Percentiles rank a stretch among this genome's conserved stretches.
Conservation (phyloP, 352 stramenopile genomes). For the Globisporangium megalacanthum region DNA sequence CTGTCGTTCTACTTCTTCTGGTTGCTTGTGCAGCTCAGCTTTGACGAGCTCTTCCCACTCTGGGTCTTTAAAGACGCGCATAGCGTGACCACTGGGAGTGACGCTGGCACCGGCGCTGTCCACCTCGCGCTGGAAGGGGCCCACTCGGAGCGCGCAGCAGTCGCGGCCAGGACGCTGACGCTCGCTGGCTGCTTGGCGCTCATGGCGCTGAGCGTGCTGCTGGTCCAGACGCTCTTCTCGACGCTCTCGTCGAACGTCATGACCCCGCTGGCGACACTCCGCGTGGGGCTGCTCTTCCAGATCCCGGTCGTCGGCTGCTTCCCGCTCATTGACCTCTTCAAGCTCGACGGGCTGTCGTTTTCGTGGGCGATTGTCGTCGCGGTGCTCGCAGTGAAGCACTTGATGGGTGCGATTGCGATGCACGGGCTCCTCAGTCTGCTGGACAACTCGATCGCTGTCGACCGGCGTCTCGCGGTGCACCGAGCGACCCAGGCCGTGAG, state of each 20-base stretch:
- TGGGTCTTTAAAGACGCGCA: conserved; percentile 75
- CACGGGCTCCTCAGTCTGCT: conserved; percentile 63
- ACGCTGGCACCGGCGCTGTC: background rate
- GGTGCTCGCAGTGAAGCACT: conserved; percentile 59
- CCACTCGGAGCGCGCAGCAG: conserved; percentile 26
- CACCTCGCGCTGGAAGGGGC: conserved; percentile 9
- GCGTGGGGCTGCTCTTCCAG: conserved; percentile 70
- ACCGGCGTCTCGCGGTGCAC: conserved; percentile 65
- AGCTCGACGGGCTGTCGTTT: conserved; percentile 58
- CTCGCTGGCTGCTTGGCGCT: conserved; percentile 43
- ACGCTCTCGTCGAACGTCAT: conserved; percentile 62
- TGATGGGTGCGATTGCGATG: conserved; percentile 49
- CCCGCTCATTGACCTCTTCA: conserved; percentile 65
- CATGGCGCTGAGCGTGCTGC: conserved; percentile 45
- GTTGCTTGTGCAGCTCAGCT: conserved; percentile 64
- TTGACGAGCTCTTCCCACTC: conserved; percentile 73
- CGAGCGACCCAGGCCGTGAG: conserved; percentile 52
- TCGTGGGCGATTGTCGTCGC: conserved; percentile 51
- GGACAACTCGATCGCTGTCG: conserved; percentile 76
- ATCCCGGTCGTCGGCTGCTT: conserved; percentile 65
- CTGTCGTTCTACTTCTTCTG: conserved; percentile 70
- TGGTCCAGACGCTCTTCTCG: conserved; percentile 43
- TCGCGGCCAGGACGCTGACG: conserved; percentile 58
- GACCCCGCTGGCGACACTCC: conserved; percentile 71
- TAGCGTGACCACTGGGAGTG: background rate